A percentile compares a stretch with the other conserved stretches of the same genome.
phyloP scores from a whole-genome alignment of 129 eudicot genomes.

The Tanacetum coccineum region DNA sequence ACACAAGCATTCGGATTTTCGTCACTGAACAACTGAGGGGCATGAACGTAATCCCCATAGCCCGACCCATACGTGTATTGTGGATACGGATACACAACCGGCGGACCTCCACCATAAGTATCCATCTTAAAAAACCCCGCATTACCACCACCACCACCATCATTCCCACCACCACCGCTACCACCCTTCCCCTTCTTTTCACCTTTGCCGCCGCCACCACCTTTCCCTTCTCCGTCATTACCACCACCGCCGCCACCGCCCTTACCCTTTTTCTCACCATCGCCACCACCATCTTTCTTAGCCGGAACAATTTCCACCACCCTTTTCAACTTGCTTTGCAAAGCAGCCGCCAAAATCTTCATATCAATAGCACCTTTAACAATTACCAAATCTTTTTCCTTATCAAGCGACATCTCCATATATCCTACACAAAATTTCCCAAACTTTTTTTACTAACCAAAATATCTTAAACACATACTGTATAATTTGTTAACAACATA shows the following conservation, averaged over 20 bases:
- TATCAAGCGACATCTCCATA: slow-evolving; percentile 53
- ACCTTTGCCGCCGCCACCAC: slow-evolving; percentile 14
- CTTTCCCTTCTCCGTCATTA: slow-evolving; percentile 9
- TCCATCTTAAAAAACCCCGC: slow-evolving; percentile 28
- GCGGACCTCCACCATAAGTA: slow-evolving; percentile 28
- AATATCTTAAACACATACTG: neutral
- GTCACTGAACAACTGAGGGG: slow-evolving; percentile 74
- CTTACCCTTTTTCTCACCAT: slow-evolving; percentile 21
- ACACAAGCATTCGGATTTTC: slow-evolving; percentile 84
- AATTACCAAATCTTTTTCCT: slow-evolving; percentile 49
- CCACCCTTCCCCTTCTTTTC: slow-evolving; percentile 21
- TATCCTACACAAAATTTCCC: slow-evolving; percentile 32
- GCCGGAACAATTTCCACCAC: slow-evolving; percentile 53
- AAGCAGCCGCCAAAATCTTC: slow-evolving; percentile 48
- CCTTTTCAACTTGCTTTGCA: slow-evolving; percentile 49
- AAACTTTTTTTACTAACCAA: neutral
- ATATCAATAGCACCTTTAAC: slow-evolving; percentile 70
- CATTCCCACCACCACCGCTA: slow-evolving; percentile 16
- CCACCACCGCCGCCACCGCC: slow-evolving; percentile 18
- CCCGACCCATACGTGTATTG: slow-evolving; percentile 37
- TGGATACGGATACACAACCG: slow-evolving; percentile 37
- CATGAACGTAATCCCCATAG: slow-evolving; percentile 34
- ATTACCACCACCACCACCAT: neutral
- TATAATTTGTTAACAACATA: neutral
- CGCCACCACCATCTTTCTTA: slow-evolving; percentile 47